phyloP scores from a whole-genome alignment of 768 basidiomycete genomes.

The Macrolepiota dolichaula region DNA sequence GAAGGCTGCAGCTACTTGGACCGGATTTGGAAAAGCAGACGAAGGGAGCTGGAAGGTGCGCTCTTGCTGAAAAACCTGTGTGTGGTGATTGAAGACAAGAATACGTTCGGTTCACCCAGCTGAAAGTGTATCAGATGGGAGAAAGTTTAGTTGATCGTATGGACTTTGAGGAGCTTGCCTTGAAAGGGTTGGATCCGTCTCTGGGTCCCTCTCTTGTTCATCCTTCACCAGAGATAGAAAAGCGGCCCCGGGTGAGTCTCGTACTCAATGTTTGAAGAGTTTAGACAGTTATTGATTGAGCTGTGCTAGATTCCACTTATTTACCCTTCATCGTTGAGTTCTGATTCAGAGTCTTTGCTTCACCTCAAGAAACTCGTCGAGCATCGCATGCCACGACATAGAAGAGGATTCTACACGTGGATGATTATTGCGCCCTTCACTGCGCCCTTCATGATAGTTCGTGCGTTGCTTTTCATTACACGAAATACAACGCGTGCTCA shows the following conservation, averaged over 20 bases:
- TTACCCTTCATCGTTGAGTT: conserved; percentile 48
- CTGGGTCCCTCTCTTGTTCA: conserved; percentile 50
- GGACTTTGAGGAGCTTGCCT: conserved; percentile 78
- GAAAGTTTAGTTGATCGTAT: conserved; percentile 67
- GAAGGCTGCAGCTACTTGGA: conserved; percentile 60
- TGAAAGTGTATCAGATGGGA: conserved; percentile 57
- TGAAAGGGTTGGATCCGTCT: conserved; percentile 71
- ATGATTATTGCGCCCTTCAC: conserved; percentile 66
- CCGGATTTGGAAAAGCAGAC: conserved; percentile 63
- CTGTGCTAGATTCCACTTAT: conserved; percentile 58
- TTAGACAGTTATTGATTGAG: not conserved
- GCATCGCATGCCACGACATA: conserved; percentile 59
- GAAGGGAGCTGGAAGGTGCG: conserved; percentile 69
- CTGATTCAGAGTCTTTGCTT: conserved; percentile 29
- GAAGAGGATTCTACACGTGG: conserved; percentile 65
- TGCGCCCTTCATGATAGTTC: conserved; percentile 72
- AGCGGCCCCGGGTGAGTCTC: conserved; percentile 5
- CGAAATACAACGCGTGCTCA: not conserved
- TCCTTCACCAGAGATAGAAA: conserved; percentile 19
- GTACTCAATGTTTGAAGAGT: not conserved
- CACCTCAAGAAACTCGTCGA: conserved; percentile 52
- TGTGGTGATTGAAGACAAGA: not conserved
- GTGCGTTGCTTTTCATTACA: conserved; percentile 38
- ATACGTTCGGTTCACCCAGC: conserved; percentile 29
- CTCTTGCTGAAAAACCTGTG: conserved; percentile 4